Conservation (phyloP, 164 flowering plant species). For the Sedum album region DNA sequence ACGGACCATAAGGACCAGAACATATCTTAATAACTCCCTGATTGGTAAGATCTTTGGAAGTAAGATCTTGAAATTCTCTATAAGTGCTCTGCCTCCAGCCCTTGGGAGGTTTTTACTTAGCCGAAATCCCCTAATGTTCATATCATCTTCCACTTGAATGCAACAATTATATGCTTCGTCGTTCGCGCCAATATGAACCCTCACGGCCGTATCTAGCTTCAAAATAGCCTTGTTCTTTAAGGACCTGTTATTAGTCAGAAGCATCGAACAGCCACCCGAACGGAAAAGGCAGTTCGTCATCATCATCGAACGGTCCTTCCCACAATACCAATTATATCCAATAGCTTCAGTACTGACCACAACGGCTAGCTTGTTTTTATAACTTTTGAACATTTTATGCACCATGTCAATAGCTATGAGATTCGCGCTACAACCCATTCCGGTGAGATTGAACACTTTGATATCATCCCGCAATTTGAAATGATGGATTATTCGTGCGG, state of each 20-base stretch:
- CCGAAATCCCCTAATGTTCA: background rate
- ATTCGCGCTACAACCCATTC: background rate
- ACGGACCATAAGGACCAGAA: background rate
- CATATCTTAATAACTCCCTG: background rate
- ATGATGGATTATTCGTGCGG: background rate
- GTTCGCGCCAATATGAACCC: background rate
- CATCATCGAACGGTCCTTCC: conserved; percentile 7
- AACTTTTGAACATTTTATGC: background rate
- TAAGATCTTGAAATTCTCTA: background rate
- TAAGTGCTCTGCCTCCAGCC: conserved; percentile 1
- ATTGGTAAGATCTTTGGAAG: background rate
- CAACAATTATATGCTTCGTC: conserved; percentile 2
- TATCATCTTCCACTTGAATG: conserved; percentile 3
- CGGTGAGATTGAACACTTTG: background rate
- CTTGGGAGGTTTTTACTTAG: background rate
- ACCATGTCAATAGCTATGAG: conserved; percentile 1
- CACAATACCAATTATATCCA: conserved; percentile 1
- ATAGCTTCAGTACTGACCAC: background rate
- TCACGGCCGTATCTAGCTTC: background rate
- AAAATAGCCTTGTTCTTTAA: background rate
- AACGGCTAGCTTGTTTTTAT: background rate
- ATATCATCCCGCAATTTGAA: background rate
- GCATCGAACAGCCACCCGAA: background rate
- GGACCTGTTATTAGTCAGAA: background rate
- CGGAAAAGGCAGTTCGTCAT: conserved; percentile 4